Evolutionary conservation across 2,329 filamentous ascomycete genomes (phyloP).

Genomic region (Nothomitra cinnamomea): DNA sequence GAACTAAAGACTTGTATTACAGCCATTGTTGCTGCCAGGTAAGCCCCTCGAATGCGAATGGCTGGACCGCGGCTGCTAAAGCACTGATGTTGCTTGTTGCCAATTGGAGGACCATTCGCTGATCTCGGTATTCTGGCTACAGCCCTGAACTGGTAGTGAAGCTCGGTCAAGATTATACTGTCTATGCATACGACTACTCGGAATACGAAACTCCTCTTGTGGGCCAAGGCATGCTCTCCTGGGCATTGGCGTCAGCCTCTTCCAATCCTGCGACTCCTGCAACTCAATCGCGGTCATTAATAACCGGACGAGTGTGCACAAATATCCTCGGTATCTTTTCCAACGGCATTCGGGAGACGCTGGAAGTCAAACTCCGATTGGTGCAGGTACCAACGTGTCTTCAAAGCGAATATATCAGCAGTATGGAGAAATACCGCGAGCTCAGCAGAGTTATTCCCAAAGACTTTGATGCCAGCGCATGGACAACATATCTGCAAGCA

Average conservation of each 20-base stretch:
- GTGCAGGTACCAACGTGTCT: constrained; percentile 53
- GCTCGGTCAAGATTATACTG: constrained; percentile 70
- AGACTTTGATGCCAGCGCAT: constrained; percentile 55
- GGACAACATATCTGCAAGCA: constrained; percentile 59
- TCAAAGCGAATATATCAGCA: constrained; percentile 42
- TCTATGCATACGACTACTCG: constrained; percentile 93
- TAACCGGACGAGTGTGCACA: constrained; percentile 80
- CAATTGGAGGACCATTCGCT: no score
- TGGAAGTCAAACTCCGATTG: constrained; percentile 84
- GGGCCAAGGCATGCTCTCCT: constrained; percentile 88
- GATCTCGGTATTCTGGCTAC: constrained; percentile 27
- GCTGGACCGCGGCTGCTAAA: neutral
- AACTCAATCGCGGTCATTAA: constrained; percentile 48
- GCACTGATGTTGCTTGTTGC: neutral
- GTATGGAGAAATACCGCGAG: constrained; percentile 42
- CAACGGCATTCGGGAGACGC: constrained; percentile 66
- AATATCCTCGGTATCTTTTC: constrained; percentile 73
- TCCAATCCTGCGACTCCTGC: constrained; percentile 35
- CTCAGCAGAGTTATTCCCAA: constrained; percentile 38
- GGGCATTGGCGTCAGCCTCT: constrained; percentile 50
- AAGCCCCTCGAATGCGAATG: constrained; percentile 12
- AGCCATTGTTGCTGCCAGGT: constrained; percentile 52
- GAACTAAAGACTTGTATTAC: constrained; percentile 77
- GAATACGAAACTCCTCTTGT: constrained; percentile 87
- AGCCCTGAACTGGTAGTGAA: constrained; percentile 75